These are phyloP conservation scores for Polychaeton citri DNA, from an alignment of 2,329 filamentous ascomycete species.

Conservation along the genomic window DNA sequence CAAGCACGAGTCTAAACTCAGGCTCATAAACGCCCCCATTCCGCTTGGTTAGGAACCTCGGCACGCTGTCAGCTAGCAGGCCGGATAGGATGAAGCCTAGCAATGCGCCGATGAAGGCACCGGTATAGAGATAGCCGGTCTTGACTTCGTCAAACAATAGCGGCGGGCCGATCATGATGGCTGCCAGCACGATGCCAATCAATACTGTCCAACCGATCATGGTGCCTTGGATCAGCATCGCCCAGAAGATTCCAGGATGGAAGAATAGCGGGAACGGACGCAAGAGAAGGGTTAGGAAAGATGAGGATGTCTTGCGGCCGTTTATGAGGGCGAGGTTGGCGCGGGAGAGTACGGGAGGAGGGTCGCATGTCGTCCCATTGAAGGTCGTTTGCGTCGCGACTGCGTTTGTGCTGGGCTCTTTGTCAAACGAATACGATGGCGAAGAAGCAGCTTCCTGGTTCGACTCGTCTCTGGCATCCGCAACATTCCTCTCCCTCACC, in stretches of 20 bases:
- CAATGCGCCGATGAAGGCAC: conserved; percentile 72
- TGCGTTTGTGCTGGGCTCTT: no score
- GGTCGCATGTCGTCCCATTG: no score
- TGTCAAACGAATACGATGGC: conserved; percentile 1
- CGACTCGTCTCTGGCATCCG: no score
- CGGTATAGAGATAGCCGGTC: conserved; percentile 77
- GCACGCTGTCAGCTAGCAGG: conserved; percentile 57
- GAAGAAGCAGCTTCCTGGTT: neutral
- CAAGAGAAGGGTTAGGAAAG: conserved; percentile 50
- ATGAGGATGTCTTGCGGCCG: conserved; percentile 67
- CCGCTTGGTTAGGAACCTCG: conserved; percentile 52
- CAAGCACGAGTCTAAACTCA: conserved; percentile 74
- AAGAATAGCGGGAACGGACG: conserved; percentile 71
- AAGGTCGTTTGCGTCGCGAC: no score
- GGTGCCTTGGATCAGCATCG: conserved; percentile 67
- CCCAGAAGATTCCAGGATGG: conserved; percentile 78
- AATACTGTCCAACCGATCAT: conserved; percentile 95
- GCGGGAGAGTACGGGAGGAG: conserved; percentile 11
- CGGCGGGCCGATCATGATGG: conserved; percentile 67
- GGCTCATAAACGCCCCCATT: conserved; percentile 83
- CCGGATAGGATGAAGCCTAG: conserved; percentile 67
- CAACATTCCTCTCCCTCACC: no score
- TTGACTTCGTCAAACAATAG: conserved; percentile 70
- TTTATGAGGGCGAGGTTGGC: conserved; percentile 46
- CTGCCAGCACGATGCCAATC: conserved; percentile 70